Conservation (phyloP, 2,329 filamentous ascomycete species). For the Fusarium citri region DNA sequence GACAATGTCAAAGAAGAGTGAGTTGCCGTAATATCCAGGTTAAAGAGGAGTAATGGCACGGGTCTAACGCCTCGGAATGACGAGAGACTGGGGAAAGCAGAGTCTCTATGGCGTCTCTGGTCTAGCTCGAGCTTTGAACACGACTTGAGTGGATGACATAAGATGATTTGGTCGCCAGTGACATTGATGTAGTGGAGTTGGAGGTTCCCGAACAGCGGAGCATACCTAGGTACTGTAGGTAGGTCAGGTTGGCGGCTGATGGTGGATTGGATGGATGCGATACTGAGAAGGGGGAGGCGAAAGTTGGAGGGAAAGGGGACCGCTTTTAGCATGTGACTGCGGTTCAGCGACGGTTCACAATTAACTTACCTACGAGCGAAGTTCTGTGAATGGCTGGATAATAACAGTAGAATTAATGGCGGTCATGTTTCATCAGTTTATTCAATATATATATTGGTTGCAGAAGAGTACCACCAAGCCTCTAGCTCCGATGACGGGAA, state of each 20-base stretch:
- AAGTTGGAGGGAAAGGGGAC: neutral
- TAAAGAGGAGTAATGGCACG: slow-evolving; percentile 13
- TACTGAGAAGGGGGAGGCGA: slow-evolving; percentile 13
- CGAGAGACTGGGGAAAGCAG: slow-evolving; percentile 39
- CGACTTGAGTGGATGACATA: slow-evolving; percentile 43
- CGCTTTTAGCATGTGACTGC: slow-evolving; percentile 42
- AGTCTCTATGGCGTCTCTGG: slow-evolving; percentile 20
- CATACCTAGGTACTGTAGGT: neutral
- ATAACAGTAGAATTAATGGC: neutral
- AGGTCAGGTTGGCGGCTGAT: neutral
- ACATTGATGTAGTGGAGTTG: slow-evolving; percentile 39
- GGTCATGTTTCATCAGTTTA: neutral
- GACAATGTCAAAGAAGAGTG: slow-evolving; percentile 15
- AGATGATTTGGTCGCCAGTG: slow-evolving; percentile 28
- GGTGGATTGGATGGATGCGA: neutral
- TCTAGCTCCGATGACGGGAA: slow-evolving; percentile 32
- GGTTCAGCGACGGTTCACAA: slow-evolving; percentile 10
- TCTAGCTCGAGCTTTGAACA: slow-evolving; percentile 13
- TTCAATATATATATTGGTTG: neutral
- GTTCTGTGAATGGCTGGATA: neutral
- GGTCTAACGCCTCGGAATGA: slow-evolving; percentile 35
- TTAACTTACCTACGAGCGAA: neutral
- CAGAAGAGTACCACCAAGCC: neutral
- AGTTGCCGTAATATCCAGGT: neutral
- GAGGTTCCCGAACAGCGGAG: slow-evolving; percentile 33